Evolutionary conservation across 768 basidiomycete species (phyloP), one percentile per base, ranked within the genome.

Genomic region (Kwoniella sp.): DNA sequence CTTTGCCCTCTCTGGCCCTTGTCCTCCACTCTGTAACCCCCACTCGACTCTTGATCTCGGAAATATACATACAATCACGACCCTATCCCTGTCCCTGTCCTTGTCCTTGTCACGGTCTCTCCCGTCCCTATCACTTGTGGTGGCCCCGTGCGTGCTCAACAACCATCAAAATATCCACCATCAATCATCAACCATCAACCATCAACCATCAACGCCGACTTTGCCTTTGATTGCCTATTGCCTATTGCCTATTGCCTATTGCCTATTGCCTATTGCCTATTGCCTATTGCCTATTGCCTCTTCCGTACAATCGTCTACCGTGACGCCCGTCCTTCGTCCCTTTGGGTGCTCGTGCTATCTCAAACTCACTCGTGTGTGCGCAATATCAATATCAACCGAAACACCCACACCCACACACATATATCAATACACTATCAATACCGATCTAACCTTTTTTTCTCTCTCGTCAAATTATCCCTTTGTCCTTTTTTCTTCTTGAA

Each of bases 171-270:
- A 6, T 33, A 5, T 13, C 22, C 30, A 7, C 8, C 27, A n/a
- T 48, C 47, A 12, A 9, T 60, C 51, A 36, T 29, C 29, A 4
- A 60, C 46, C 51, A 21, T 60, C 59, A 60, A n/a, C 49, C 37
- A 8, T 47, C 33, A 53, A 6, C 17, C 40, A 44, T 44, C 40
- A 44, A 10, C 40, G 40, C 40, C 40, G 40, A 44, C 40, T 44
- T 44, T 44, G 17, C 40, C n/a, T n/a, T n/a, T n/a, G n/a, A n/a
- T n/a, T n/a, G n/a, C n/a, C n/a, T n/a, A n/a, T n/a, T n/a, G n/a
- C n/a, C n/a, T n/a, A n/a, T n/a, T n/a, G n/a, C n/a, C n/a, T n/a
- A n/a, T n/a, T n/a, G n/a, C n/a, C n/a, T n/a, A n/a, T n/a, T n/a
- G n/a, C n/a, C n/a, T n/a, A n/a, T n/a, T n/a, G n/a, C n/a, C n/a